phyloP scores from a whole-genome alignment of 2,329 filamentous ascomycete genomes.

The Davidsoniella virescens region DNA sequence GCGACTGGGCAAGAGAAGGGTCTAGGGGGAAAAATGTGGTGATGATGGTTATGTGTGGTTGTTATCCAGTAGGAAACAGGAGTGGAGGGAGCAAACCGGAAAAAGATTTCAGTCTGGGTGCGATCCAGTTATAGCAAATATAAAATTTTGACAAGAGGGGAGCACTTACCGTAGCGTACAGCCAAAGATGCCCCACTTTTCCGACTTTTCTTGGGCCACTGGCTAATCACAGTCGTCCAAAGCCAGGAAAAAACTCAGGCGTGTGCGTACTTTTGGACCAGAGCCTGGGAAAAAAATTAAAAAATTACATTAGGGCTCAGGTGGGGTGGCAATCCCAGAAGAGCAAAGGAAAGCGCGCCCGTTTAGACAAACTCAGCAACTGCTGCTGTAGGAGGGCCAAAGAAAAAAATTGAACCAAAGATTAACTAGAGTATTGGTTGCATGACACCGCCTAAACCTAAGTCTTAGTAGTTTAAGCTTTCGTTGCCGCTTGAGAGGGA shows the following conservation, averaged over 20 bases:
- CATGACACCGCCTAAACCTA: too few relatives aligned
- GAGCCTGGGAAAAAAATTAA: background rate
- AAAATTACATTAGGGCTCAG: constrained; percentile 12
- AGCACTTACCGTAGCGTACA: background rate
- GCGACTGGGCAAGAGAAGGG: constrained; percentile 28
- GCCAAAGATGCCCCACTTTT: constrained; percentile 6
- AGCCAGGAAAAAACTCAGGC: constrained; percentile 1
- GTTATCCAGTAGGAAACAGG: background rate
- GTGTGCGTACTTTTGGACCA: constrained; percentile 13
- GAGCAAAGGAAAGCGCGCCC: background rate
- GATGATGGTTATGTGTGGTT: constrained; percentile 7
- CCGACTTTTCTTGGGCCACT: background rate
- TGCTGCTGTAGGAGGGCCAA: too few relatives aligned
- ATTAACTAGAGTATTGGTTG: too few relatives aligned
- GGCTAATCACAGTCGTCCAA: constrained; percentile 7
- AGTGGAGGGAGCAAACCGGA: constrained; percentile 7
- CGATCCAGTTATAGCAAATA: background rate
- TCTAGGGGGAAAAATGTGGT: constrained; percentile 23
- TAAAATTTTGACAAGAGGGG: background rate
- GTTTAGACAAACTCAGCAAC: background rate
- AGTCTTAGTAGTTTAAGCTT: too few relatives aligned
- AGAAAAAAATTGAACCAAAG: too few relatives aligned
- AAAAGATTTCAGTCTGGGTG: constrained; percentile 8
- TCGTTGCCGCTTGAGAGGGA: too few relatives aligned
- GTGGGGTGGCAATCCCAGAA: constrained; percentile 11